A percentile compares a stretch with the other conserved stretches of the same genome.
These are phyloP conservation scores for Solanum pinnatisectum DNA, from an alignment of 257 asterid genomes.

Conservation along the genomic window DNA sequence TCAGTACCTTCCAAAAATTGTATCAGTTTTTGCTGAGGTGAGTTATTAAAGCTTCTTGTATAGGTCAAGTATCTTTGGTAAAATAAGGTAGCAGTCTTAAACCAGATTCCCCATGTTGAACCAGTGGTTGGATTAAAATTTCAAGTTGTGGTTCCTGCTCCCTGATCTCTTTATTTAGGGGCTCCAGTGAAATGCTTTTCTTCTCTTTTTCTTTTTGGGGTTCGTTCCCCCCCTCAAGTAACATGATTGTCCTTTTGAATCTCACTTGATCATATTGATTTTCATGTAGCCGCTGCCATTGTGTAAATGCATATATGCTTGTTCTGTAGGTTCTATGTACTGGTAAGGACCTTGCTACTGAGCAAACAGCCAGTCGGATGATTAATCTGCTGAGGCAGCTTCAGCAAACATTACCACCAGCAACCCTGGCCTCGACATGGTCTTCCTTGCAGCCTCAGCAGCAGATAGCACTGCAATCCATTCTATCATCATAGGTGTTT, in stretches of 20 bases:
- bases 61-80: not conserved
- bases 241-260: not conserved
- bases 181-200: not conserved
- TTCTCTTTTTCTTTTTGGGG: not conserved
- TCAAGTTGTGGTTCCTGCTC: not conserved
- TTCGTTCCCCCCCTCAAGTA: not conserved
- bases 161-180: not conserved
- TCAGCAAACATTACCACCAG: constrained; percentile 84
- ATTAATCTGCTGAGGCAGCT: constrained; percentile 74
- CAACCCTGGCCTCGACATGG: constrained; percentile 78
- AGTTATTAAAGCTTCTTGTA: constrained; percentile 7
- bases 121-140: not conserved
- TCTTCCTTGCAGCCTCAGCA: constrained; percentile 90
- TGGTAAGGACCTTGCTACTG: constrained; percentile 82
- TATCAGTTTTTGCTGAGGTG: constrained; percentile 95
- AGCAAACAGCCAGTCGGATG: constrained; percentile 78
- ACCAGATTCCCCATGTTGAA: not conserved
- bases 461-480: constrained; percentile 73
- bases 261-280: not conserved
- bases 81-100: not conserved
- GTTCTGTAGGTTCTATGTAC: constrained; percentile 65
- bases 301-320: not conserved
- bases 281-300: not conserved
- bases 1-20: constrained; percentile 90
- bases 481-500: constrained; percentile 42